A percentile compares a stretch with the other conserved stretches of the same genome.
Conservation (phyloP, 2,329 filamentous ascomycete species). For the Aspergillus tamarii region DNA sequence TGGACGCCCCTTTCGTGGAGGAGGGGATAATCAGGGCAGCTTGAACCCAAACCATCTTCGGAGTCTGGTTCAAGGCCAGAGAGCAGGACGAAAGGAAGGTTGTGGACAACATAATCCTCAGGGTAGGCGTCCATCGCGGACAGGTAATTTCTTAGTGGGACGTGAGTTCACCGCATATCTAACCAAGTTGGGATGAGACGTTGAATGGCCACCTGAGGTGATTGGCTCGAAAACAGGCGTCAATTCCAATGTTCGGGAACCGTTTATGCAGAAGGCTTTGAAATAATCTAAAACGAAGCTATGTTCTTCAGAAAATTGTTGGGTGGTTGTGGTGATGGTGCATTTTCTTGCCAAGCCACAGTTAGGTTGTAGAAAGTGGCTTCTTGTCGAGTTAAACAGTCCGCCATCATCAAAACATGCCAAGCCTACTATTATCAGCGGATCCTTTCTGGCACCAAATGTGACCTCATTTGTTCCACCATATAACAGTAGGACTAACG, state of each 20-base stretch:
- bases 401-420: conserved; percentile 12
- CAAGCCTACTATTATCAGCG: conserved; percentile 4
- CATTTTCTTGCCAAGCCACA: conserved; percentile 18
- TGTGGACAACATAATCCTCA: conserved; percentile 77
- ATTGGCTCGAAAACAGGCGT: not conserved
- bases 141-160: conserved; percentile 25
- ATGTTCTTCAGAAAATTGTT: not conserved
- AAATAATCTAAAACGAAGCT: not conserved
- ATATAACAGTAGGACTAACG: not conserved
- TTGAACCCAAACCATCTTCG: conserved; percentile 35
- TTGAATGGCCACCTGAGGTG: conserved; percentile 8
- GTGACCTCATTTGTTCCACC: not conserved
- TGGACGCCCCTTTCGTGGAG: conserved; percentile 61
- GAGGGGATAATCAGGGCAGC: conserved; percentile 51
- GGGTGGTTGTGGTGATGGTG: not conserved
- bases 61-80: conserved; percentile 66
- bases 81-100: conserved; percentile 80
- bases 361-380: not conserved
- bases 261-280: not conserved
- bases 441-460: not conserved
- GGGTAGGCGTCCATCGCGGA: conserved; percentile 53
- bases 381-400: not conserved
- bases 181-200: not conserved
- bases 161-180: conserved; percentile 40
- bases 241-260: not conserved